Base-by-base conservation (phyloP, 129 eudicot species). In the Centaurea solstitialis region DNA sequence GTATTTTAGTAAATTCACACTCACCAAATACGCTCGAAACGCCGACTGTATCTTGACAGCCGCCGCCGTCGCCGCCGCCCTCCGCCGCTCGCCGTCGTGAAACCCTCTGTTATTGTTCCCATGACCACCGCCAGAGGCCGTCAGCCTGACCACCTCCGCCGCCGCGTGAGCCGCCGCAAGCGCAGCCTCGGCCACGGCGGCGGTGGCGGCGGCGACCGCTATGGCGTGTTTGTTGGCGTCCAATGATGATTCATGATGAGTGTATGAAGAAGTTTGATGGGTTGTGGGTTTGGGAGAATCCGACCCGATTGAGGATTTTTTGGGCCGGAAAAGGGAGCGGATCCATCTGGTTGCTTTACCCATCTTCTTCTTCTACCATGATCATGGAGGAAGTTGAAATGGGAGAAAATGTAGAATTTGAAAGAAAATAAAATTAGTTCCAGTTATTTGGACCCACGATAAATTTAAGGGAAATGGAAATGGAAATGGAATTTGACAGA, bases 101-200 rank as follows among this genome's bases (percentile, higher is more conserved):
- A 59, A 78, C 12, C 35, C 53, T 45, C 95, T 76, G 30, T 2
- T 76, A 2, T 2, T 26, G 70, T 45, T 59, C 65, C 86, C 75
- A 15, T 83, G 86, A 12, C 68, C 30, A 12, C 68, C 30, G 30
- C 30, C 79, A 15, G 66, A 86, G 37, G 90, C 83, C 0, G 97
- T 95, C 5, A 95, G 83, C 65, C 97, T 85, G 3, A 95, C 99
- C 3, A 95, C 99, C 81, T 95, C 97, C 0, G 98, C 99, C 7
- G 99, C 99, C 5, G 99, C 98, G 64, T 90, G 92, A 0, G 99
- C 99, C 17, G 99, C 99, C 17, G 94, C 99, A 3, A 95, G 90
- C 5, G 99, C 99, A 0, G 99, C 99, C 78, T 95, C 98, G 0
- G 99, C 99, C 33, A 91, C 99, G 0, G 93, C 98, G 3, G 98